Evolutionary conservation across 306 rosid species (phyloP), one percentile per base, ranked within the genome.

Genomic region (Castanea mollissima): DNA sequence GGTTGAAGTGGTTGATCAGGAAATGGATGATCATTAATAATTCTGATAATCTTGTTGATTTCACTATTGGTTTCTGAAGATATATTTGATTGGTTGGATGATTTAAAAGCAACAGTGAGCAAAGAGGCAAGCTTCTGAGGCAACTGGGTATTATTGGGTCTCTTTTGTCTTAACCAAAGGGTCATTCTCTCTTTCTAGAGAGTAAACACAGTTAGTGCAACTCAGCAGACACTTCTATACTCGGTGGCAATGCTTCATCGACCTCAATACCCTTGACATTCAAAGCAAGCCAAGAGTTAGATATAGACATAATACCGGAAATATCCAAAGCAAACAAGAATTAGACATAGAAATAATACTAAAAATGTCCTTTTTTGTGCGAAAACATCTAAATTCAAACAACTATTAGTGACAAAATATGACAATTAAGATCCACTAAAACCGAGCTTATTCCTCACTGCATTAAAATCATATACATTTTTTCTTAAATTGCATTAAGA

Each of bases 11-110:
- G 93, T 57, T 86, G 85, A 23, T 85, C 83, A 0, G 96, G 97
- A 82, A 85, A 95, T 34, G 98, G 93, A 79, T 91, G 97, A 44
- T 87, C 89, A 27, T 91, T 95, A 71, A 95, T 92, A 57, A 90
- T 79, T 84, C 74, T 85, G 32, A 88, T 23, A 73, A 95, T 89
- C 44, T 73, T 79, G 6, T 90, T 91, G n/a, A 85, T 77, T 44
- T 88, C 87, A 64, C n/a, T 12, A 32, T 44, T 57, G 29, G 71
- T 20, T 46, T 80, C 82, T 15, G 67, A 54, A 14, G 55, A 35
- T 54, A 64, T 64, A 29, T 11, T 49, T 21, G 76, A 13, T 21
- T 68, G 78, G 56, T 73, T 69, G 77, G 71, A 86, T n/a, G 82
- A 59, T 6, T 72, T 83, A 81, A 23, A 15, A 32, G 72, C 52